Conservation (phyloP, 1,139 yeast genomes). For the Lizanozyma gosingica region DNA sequence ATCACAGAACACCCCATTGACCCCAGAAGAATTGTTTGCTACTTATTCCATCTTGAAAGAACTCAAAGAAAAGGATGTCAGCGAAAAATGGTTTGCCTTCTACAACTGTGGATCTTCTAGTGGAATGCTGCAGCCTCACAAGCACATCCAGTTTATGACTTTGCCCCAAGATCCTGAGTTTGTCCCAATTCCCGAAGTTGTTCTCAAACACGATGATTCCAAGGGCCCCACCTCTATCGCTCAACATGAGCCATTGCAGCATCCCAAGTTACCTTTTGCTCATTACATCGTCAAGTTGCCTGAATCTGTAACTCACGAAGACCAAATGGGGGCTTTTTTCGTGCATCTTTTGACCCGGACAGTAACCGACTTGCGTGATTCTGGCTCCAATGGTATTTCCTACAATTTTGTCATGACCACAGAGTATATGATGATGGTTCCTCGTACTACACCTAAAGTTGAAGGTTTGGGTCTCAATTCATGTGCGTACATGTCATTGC, state of each 20-base stretch:
- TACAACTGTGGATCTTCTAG: constrained; percentile 82
- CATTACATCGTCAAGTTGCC: constrained; percentile 72
- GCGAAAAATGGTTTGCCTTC: constrained; percentile 54
- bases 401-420: constrained; percentile 79
- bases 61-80: constrained; percentile 13
- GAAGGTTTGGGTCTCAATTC: constrained; percentile 1
- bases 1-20: constrained; percentile 64
- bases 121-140: constrained; percentile 92
- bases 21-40: constrained; percentile 56
- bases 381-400: constrained; percentile 39
- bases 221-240: constrained; percentile 46
- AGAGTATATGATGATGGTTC: constrained; percentile 79
- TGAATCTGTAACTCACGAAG: constrained; percentile 35
- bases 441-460: constrained; percentile 44
- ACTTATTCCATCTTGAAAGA: constrained; percentile 42
- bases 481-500: constrained; percentile 48
- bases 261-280: constrained; percentile 61
- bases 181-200: constrained; percentile 49
- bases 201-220: constrained; percentile 16
- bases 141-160: constrained; percentile 79
- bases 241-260: constrained; percentile 51
- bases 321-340: constrained; percentile 53
- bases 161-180: constrained; percentile 45
- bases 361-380: constrained; percentile 54
- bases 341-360: constrained; percentile 64